These are phyloP conservation scores for Durio zibethinus DNA, from an alignment of 345 rosid species.

Conservation along the genomic window DNA sequence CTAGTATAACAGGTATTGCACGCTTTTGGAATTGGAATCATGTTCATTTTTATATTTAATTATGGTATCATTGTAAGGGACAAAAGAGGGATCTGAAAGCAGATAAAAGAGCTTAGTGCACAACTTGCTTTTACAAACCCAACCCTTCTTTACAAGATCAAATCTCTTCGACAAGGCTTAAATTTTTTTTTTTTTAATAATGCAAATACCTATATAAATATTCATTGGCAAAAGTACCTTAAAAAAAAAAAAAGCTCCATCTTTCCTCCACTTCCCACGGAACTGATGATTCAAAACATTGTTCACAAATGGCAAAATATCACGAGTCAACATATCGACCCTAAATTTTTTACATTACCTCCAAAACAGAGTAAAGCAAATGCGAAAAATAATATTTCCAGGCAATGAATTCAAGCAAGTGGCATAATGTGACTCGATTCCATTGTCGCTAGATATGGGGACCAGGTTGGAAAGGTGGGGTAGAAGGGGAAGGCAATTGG, in stretches of 20 bases:
- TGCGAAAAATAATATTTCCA: not conserved
- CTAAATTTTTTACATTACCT: not conserved
- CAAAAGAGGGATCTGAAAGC: not conserved
- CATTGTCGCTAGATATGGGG: not conserved
- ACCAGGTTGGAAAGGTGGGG: not conserved
- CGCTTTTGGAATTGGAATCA: too few species aligned
- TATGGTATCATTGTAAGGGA: not conserved
- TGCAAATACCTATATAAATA: too few species aligned
- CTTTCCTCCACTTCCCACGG: not conserved
- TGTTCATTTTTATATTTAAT: too few species aligned
- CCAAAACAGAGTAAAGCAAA: not conserved
- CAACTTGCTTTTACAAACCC: not conserved
- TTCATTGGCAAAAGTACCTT: not conserved
- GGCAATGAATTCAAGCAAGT: not conserved
- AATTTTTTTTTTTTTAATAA: too few species aligned
- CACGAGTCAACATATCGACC: not conserved
- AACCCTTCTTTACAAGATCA: not conserved
- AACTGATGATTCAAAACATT: not conserved
- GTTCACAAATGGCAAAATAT: not conserved
- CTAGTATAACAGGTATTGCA: too few species aligned
- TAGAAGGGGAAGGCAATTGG: not conserved
- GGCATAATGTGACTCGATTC: not conserved
- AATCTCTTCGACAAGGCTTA: not conserved
- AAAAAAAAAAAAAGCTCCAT: not conserved
- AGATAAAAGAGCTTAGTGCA: not conserved